Conservation (phyloP, 345 rosid genomes). For the Camelina hispida region DNA sequence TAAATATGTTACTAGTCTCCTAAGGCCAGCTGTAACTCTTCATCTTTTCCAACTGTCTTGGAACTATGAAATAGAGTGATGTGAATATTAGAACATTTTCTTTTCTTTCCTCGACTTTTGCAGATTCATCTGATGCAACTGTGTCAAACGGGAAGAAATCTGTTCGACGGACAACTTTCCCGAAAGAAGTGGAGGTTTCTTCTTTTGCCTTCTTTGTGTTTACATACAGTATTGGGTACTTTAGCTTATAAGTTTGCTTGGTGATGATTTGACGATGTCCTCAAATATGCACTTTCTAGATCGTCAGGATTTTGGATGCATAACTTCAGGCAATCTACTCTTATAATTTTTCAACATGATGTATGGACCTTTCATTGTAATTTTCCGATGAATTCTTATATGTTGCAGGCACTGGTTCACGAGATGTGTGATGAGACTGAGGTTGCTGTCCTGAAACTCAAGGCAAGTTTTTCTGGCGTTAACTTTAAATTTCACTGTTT, state of each 20-base stretch:
- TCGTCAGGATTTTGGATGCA: conserved; percentile 32
- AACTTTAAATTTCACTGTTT: conserved; percentile 10
- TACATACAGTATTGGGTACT: conserved; percentile 22
- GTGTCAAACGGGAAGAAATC: conserved; percentile 50
- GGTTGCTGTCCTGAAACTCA: conserved; percentile 84
- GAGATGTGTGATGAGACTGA: conserved; percentile 98
- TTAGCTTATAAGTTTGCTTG: conserved; percentile 1
- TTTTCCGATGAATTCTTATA: conserved; percentile 5
- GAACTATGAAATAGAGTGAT: conserved; percentile 1
- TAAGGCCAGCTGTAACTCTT: background rate
- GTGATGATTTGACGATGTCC: conserved; percentile 26
- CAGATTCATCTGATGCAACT: conserved; percentile 48
- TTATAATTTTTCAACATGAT: background rate
- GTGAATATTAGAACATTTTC: background rate
- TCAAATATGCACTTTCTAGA: conserved; percentile 5
- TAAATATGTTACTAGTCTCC: background rate
- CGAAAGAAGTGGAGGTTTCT: conserved; percentile 77
- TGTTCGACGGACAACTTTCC: conserved; percentile 59
- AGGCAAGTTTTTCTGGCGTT: conserved; percentile 55
- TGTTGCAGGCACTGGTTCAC: conserved; percentile 67
- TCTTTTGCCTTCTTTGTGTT: conserved; percentile 21
- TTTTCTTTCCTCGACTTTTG: conserved; percentile 3
- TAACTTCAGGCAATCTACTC: conserved; percentile 27
- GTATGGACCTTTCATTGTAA: background rate
- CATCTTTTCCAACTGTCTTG: background rate